Base-by-base conservation (phyloP, 83 land plant genomes). In the Thuja plicata region DNA sequence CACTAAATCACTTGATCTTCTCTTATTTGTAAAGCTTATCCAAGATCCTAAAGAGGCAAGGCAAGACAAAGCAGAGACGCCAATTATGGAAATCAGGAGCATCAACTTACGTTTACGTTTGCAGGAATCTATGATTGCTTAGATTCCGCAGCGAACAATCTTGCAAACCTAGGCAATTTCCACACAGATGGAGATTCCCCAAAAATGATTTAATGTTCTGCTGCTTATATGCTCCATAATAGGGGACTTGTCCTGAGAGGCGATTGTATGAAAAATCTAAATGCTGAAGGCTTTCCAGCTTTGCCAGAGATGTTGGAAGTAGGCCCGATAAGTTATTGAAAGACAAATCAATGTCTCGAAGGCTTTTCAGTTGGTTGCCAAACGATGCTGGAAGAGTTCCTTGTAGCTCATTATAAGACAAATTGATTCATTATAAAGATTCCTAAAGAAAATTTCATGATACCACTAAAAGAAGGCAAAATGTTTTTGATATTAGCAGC, bases 61-160 rank as follows among this genome's bases (percentile, higher is more conserved):
- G 13, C 52, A 50, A 50, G 15, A 12, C 54, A 50, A 50, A 50
- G 3, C 0, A 50, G 13, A 50, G 4, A 32, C 38, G 1, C 35
- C 78, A 3, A 11, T 37, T 15, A 74, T 12, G 15, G 5, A 10
- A 32, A 35, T 74, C 37, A 10, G 16, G 1, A 30, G 78, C 15
- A 74, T 3, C 16, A 3, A 10, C 13, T 35, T 34, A 16, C 16
- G 32, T 6, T 74, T 2, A 37, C 2, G 0, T 37, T 83, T 90
- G 93, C 15, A 93, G 93, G n/a, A n/a, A n/a, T n/a, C 24, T 38
- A 38, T 38, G 40, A 38, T 38, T 38, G 40, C 40, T 38, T 38
- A 38, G 40, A 38, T 38, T 38, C 40, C 40, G 40, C 40, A 38
- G 2, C 0, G 0, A 38, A 38, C 40, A 38, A 38, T 38, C 2